Base-by-base conservation (phyloP, 768 basidiomycete species). In the Favolaschia claudopus region DNA sequence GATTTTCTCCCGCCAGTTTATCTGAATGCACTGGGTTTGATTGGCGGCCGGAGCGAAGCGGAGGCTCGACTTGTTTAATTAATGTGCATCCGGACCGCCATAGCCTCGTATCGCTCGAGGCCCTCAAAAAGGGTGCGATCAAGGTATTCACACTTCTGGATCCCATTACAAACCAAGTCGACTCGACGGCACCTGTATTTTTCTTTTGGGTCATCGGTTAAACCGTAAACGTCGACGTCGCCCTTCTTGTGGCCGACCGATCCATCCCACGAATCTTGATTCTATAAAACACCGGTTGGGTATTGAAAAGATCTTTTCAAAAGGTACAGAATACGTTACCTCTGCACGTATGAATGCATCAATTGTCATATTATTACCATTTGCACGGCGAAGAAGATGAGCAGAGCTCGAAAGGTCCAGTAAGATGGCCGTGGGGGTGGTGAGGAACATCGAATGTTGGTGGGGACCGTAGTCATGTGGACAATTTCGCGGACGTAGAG, bases 241-340 rank as follows among this genome's bases (percentile, higher is more conserved):
- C 59, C 59, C 3, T n/a, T 31, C 1, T 4, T 3, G 27, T 55
- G 52, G 7, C 52, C 59, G 6, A 7, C n/a, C 7, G 51, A 54
- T 5, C 59, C 52, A 1, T 25, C 13, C 59, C 59, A 60, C 0
- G 59, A 60, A 1, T 60, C 59, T 27, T 44, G 59, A 14, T 60
- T 52, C 59, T 60, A 17, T n/a, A n/a, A n/a, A n/a, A n/a, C n/a
- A n/a, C n/a, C n/a, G n/a, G n/a, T n/a, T n/a, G n/a, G n/a, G n/a
- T n/a, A n/a, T n/a, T n/a, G n/a, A n/a, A n/a, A n/a, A n/a, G n/a
- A n/a, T n/a, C n/a, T n/a, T n/a, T n/a, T n/a, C n/a, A n/a, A n/a
- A n/a, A n/a, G n/a, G n/a, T n/a, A n/a, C n/a, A n/a, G n/a, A n/a
- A n/a, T n/a, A n/a, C 52, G n/a, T 24, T 31, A 56, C 55, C 45